Evolutionary conservation across 2,329 filamentous ascomycete species (phyloP).

Genomic region (Nemania abortiva): DNA sequence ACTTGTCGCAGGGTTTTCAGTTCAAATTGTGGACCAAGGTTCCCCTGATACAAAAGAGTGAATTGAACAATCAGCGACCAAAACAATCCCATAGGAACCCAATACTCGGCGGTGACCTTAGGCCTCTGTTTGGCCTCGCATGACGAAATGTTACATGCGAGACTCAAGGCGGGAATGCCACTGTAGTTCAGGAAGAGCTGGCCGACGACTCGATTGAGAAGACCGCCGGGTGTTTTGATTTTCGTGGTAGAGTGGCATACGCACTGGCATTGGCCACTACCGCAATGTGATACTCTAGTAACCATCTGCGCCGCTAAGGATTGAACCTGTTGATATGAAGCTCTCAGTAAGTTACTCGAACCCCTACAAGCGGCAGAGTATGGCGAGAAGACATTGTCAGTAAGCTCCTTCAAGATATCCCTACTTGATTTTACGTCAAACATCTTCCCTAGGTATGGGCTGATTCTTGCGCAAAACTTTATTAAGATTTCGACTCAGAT

Average conservation of each 20-base stretch:
- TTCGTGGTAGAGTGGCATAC: constrained; percentile 1
- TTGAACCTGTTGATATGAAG: not conserved
- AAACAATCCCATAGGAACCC: constrained; percentile 4
- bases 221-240: not conserved
- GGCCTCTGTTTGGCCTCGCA: not conserved
- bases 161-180: not conserved
- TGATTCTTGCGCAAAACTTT: too few relatives aligned
- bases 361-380: not conserved
- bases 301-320: not conserved
- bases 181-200: constrained; percentile 7
- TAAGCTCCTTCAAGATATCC: too few relatives aligned
- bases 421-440: not conserved
- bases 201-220: constrained; percentile 5
- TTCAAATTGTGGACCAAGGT: constrained; percentile 3
- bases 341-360: not conserved
- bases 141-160: not conserved
- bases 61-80: constrained; percentile 12
- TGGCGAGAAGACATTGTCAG: not conserved
- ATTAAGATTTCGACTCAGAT: too few relatives aligned
- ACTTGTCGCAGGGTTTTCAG: constrained; percentile 3
- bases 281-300: not conserved
- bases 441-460: constrained; percentile 3
- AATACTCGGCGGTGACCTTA: not conserved
- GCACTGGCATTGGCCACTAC: not conserved
- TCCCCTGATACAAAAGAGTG: not conserved